These are phyloP conservation scores for Alternaria solani DNA, from an alignment of 2,329 filamentous ascomycete species.

Conservation along the genomic window DNA sequence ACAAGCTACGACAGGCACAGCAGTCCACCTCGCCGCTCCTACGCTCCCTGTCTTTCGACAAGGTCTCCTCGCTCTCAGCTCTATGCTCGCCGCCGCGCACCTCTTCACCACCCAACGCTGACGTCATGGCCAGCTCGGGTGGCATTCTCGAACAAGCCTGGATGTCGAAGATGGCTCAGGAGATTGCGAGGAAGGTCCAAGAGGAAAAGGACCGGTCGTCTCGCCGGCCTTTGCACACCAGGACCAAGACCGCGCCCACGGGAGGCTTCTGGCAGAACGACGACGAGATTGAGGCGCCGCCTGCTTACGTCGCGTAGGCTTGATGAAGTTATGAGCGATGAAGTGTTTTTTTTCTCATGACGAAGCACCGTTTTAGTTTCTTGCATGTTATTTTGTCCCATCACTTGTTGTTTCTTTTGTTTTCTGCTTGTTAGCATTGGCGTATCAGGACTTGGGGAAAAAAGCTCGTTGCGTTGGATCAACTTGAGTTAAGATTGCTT, in stretches of 20 bases:
- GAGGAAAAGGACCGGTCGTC: slow-evolving; percentile 73
- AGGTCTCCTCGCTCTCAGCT: slow-evolving; percentile 35
- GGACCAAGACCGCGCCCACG: slow-evolving; percentile 16
- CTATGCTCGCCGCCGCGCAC: slow-evolving; percentile 37
- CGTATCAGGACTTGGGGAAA: slow-evolving; percentile 7
- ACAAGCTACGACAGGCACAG: slow-evolving; percentile 41
- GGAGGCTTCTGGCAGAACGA: slow-evolving; percentile 36
- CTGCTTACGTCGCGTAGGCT: slow-evolving; percentile 42
- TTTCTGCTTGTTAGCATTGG: slow-evolving; percentile 15
- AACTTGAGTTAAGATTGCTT: slow-evolving; percentile 7
- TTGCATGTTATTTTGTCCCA: slow-evolving; percentile 5
- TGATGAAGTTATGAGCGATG: slow-evolving; percentile 21
- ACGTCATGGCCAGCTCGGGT: slow-evolving; percentile 39
- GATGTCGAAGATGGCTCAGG: slow-evolving; percentile 92
- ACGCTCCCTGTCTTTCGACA: slow-evolving; percentile 47
- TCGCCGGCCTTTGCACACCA: slow-evolving; percentile 15
- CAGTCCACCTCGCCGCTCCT: slow-evolving; percentile 48
- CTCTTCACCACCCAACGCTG: slow-evolving; percentile 33
- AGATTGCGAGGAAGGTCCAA: slow-evolving; percentile 86
- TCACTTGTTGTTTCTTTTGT: slow-evolving; percentile 7
- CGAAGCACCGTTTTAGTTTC: not conserved
- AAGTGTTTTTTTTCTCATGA: slow-evolving; percentile 9
- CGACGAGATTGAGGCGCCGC: slow-evolving; percentile 43
- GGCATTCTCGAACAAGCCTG: slow-evolving; percentile 80
- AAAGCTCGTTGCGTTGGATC: slow-evolving; percentile 13